Percentiles rank a stretch among this genome's conserved stretches.
phyloP scores from a whole-genome alignment of 495 filamentous ascomycete species.

The Trypethelium eluteriae region DNA sequence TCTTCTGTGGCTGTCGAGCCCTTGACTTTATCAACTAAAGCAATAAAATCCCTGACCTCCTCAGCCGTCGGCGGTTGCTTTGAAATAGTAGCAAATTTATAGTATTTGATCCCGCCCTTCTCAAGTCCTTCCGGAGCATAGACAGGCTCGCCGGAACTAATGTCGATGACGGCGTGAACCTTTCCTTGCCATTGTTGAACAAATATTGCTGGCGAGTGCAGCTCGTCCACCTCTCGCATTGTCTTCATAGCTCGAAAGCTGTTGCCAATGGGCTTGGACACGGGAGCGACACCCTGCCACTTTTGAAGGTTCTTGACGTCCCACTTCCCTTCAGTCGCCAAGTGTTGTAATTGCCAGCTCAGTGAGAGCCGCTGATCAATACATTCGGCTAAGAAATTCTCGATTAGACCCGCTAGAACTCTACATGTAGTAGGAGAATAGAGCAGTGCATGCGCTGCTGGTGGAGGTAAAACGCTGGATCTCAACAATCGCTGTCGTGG shows the following conservation, averaged over 20 bases:
- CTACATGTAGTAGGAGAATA: slow-evolving; percentile 71
- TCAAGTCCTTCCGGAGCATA: slow-evolving; percentile 74
- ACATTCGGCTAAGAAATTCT: slow-evolving; percentile 67
- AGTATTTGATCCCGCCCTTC: slow-evolving; percentile 64
- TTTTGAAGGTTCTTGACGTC: slow-evolving; percentile 94
- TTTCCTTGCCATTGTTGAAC: slow-evolving; percentile 54
- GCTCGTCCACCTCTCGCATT: slow-evolving; percentile 74
- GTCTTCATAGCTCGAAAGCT: slow-evolving; percentile 85
- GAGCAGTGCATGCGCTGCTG: slow-evolving; percentile 76
- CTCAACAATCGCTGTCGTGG: slow-evolving; percentile 46
- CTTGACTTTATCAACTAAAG: slow-evolving; percentile 58
- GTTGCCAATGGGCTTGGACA: slow-evolving; percentile 66
- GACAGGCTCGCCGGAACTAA: slow-evolving; percentile 77
- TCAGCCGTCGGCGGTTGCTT: slow-evolving; percentile 78
- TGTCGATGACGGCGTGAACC: slow-evolving; percentile 75
- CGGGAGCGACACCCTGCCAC: slow-evolving; percentile 70
- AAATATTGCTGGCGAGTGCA: slow-evolving; percentile 70
- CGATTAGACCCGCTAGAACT: slow-evolving; percentile 69
- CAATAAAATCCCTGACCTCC: slow-evolving; percentile 71
- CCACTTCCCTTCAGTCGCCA: slow-evolving; percentile 88
- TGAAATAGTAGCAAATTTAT: slow-evolving; percentile 83
- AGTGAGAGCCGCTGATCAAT: slow-evolving; percentile 70
- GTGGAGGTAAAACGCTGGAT: slow-evolving; percentile 62
- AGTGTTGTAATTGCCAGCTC: slow-evolving; percentile 82
- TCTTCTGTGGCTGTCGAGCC: slow-evolving; percentile 28